Evolutionary conservation across 257 asterid species (phyloP).

Genomic region (Agastache rugosa): DNA sequence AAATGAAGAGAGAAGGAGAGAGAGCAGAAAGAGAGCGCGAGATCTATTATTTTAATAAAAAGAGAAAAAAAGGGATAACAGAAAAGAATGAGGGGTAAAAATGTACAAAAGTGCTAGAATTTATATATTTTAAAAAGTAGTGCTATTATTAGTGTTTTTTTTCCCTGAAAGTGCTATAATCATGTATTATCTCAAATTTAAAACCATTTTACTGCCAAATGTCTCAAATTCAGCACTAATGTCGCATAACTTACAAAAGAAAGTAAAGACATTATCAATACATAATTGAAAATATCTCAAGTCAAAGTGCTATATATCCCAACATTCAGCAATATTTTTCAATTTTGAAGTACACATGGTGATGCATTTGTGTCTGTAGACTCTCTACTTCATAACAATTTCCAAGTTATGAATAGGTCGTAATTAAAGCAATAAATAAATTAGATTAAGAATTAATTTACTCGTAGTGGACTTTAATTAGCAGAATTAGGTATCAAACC

Average conservation of each 20-base stretch:
- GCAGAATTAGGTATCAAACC: slow-evolving; percentile 19
- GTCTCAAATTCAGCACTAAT: slow-evolving; percentile 24
- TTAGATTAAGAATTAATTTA: not conserved
- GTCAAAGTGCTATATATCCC: slow-evolving; percentile 19
- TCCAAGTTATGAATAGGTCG: slow-evolving; percentile 13
- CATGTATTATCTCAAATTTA: no score
- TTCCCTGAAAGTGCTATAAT: no score
- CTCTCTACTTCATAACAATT: not conserved
- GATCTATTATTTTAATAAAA: no score
- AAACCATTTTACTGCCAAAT: slow-evolving; percentile 26
- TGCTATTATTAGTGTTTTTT: no score
- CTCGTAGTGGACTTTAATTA: not conserved
- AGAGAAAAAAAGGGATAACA: no score
- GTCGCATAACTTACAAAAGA: not conserved
- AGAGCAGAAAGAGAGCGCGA: no score
- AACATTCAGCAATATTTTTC: not conserved
- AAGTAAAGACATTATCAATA: not conserved
- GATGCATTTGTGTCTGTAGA: not conserved
- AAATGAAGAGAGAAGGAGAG: no score
- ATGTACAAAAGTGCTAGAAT: no score
- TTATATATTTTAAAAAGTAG: no score
- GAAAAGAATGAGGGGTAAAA: no score
- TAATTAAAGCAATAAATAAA: not conserved
- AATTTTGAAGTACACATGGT: slow-evolving; percentile 7
- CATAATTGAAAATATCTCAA: not conserved